Evolutionary conservation across 495 filamentous ascomycete genomes (phyloP).

Genomic region (Tricharina praecox): DNA sequence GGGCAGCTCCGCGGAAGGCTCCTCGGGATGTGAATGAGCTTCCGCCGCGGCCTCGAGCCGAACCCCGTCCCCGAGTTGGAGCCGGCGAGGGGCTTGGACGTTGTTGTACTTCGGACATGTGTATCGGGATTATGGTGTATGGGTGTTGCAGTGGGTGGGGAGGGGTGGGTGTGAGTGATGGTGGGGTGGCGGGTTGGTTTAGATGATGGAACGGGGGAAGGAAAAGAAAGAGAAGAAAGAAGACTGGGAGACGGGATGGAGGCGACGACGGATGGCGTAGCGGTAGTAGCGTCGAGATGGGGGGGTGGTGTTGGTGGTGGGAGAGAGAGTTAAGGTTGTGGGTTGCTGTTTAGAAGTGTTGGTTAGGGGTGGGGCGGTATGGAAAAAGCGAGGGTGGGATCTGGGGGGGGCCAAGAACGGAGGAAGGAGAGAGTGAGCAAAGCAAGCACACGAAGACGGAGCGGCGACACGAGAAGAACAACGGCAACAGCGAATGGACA

Average conservation of each 20-base stretch:
- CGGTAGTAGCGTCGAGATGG: slow-evolving; percentile 5
- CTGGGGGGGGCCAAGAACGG: no score
- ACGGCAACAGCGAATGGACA: no score
- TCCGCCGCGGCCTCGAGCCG: slow-evolving; percentile 66
- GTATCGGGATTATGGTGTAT: slow-evolving; percentile 9
- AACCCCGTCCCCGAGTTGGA: slow-evolving; percentile 68
- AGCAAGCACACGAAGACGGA: no score
- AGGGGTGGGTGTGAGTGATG: slow-evolving; percentile 21
- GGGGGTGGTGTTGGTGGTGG: not conserved
- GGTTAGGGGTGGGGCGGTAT: no score
- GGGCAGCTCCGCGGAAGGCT: slow-evolving; percentile 36
- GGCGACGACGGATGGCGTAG: slow-evolving; percentile 1
- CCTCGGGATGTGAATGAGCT: slow-evolving; percentile 53
- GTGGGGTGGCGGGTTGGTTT: slow-evolving; percentile 2
- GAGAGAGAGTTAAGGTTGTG: not conserved
- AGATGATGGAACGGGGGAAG: not conserved
- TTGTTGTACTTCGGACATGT: slow-evolving; percentile 86
- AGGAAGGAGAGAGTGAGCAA: no score
- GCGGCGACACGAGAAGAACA: no score
- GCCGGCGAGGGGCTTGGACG: slow-evolving; percentile 44
- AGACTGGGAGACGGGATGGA: not conserved
- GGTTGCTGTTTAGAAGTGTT: not conserved
- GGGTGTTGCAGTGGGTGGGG: slow-evolving; percentile 1
- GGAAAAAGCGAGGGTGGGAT: no score
- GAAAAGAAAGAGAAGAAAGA: not conserved